These are phyloP conservation scores for Asterochloris sp. DNA, from an alignment of 139 green algal genomes.

Conservation along the genomic window DNA sequence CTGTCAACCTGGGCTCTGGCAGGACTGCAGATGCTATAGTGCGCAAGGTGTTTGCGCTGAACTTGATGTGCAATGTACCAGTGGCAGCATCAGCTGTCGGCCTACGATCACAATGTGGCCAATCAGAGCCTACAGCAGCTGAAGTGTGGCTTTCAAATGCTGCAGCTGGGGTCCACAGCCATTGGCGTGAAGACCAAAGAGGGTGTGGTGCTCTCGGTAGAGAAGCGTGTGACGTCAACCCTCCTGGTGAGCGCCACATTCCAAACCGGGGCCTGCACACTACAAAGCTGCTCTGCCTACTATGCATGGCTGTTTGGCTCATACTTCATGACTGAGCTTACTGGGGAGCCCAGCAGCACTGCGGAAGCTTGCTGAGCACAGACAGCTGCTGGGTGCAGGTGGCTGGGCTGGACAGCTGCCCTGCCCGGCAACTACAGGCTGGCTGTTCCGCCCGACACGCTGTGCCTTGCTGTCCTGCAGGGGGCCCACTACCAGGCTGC, in stretches of 20 bases:
- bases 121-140: neutral
- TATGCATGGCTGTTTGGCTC: neutral
- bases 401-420: too few relatives aligned
- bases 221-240: constrained; percentile 96
- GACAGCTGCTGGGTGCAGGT: too few relatives aligned
- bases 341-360: too few relatives aligned
- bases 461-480: neutral
- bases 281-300: neutral
- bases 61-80: too few relatives aligned
- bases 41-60: too few relatives aligned
- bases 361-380: too few relatives aligned
- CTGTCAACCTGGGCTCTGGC: too few relatives aligned
- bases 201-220: constrained; percentile 93
- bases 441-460: neutral
- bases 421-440: neutral
- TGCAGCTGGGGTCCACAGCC: constrained; percentile 94
- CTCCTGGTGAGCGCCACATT: constrained; percentile 70
- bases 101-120: neutral
- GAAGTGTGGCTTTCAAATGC: neutral
- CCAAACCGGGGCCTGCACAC: neutral
- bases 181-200: constrained; percentile 91
- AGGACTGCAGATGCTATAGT: too few relatives aligned
- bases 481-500: neutral
- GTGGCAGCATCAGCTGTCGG: neutral
- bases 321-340: too few relatives aligned